Percentiles rank a stretch among this genome's conserved stretches.
Conservation (phyloP, 345 rosid genomes). For the Geranium brycei region DNA sequence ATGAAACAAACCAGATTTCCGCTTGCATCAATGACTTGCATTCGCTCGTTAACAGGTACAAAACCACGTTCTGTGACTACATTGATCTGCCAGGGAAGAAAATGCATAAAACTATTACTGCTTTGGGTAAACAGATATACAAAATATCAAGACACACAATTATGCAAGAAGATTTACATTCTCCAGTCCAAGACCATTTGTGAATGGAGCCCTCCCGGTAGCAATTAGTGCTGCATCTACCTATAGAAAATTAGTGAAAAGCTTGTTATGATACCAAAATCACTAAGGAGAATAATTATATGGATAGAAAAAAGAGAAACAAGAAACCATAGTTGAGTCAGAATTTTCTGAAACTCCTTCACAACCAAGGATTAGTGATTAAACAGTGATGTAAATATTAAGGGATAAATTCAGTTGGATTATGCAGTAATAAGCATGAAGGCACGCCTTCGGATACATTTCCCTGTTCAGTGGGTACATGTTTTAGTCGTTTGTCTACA, state of each 20-base stretch:
- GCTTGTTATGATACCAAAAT: not conserved
- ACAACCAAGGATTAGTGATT: too few species aligned
- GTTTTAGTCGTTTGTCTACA: too few species aligned
- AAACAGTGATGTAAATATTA: too few species aligned
- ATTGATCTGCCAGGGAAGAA: conserved; percentile 39
- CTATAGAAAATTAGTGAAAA: conserved; percentile 26
- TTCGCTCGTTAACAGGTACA: conserved; percentile 79
- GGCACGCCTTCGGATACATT: too few species aligned
- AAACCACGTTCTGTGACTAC: conserved; percentile 86
- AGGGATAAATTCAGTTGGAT: too few species aligned
- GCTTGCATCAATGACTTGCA: conserved; percentile 74
- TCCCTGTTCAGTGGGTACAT: too few species aligned
- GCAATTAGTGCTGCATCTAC: conserved; percentile 98
- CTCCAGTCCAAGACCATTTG: conserved; percentile 93
- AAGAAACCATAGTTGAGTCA: not conserved
- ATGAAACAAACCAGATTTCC: conserved; percentile 52
- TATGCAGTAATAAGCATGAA: too few species aligned
- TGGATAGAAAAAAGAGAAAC: not conserved
- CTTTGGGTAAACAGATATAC: not conserved
- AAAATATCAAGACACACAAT: too few species aligned
- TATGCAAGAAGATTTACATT: conserved; percentile 35
- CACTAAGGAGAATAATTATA: not conserved
- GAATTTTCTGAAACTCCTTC: too few species aligned
- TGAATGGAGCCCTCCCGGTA: conserved; percentile 98
- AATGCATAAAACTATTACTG: not conserved